phyloP scores from a whole-genome alignment of 164 flowering plant species.

The Litsea cubeba region DNA sequence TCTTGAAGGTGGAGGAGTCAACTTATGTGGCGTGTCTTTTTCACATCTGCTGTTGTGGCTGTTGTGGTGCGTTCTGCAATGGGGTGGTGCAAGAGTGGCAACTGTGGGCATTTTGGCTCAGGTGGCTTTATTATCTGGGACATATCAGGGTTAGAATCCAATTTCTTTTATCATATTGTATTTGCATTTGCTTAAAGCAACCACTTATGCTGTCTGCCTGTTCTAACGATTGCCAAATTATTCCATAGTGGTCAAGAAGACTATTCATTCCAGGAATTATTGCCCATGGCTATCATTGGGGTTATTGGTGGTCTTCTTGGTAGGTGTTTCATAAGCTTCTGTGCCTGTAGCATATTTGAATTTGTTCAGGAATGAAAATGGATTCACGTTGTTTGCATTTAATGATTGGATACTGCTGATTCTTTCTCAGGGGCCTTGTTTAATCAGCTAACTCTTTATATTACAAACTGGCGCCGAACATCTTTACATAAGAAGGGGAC shows the following conservation, averaged over 20 bases:
- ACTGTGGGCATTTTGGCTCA: constrained; percentile 97
- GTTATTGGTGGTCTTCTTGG: constrained; percentile 97
- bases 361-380: background rate
- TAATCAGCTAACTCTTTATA: constrained; percentile 84
- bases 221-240: background rate
- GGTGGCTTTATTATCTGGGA: constrained; percentile 99
- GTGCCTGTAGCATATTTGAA: background rate
- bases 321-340: constrained; percentile 24
- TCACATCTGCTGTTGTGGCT: constrained; percentile 96
- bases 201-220: background rate
- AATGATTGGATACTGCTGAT: constrained; percentile 3
- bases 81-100: constrained; percentile 95
- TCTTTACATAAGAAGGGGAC: constrained; percentile 86
- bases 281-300: constrained; percentile 99
- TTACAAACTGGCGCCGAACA: constrained; percentile 81
- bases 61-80: constrained; percentile 93
- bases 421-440: constrained; percentile 76
- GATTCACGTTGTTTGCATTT: background rate
- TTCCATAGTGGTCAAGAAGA: constrained; percentile 88
- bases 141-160: constrained; percentile 59
- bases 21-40: constrained; percentile 99
- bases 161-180: background rate
- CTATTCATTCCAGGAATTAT: constrained; percentile 82
- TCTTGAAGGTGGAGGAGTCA: constrained; percentile 97
- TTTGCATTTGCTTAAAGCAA: background rate